phyloP scores from a whole-genome alignment of 129 eudicot species.

The Chrysanthemum makinoi region DNA sequence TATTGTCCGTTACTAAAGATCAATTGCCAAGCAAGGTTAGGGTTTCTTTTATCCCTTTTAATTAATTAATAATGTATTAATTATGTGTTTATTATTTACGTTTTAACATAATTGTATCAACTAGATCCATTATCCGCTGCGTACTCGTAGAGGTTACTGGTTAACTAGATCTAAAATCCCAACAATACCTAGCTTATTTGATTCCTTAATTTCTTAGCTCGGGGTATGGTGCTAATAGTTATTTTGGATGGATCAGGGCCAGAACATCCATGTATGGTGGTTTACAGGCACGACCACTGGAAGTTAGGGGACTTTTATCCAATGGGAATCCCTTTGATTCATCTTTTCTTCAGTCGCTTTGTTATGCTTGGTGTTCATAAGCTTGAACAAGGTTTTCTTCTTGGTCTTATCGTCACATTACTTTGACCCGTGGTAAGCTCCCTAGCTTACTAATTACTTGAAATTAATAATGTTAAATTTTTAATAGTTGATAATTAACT shows the following conservation, averaged over 20 bases:
- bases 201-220: not conserved
- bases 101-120: too few species aligned
- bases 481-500: too few species aligned
- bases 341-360: constrained; percentile 43
- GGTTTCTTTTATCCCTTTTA: too few species aligned
- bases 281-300: constrained; percentile 51
- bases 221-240: not conserved
- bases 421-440: constrained; percentile 58
- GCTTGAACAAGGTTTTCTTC: constrained; percentile 55
- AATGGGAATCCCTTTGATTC: constrained; percentile 53
- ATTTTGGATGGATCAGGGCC: constrained; percentile 31
- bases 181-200: not conserved
- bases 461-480: too few species aligned
- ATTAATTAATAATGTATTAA: too few species aligned
- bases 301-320: constrained; percentile 42
- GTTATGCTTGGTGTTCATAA: constrained; percentile 54
- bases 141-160: too few species aligned
- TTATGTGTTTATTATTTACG: too few species aligned
- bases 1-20: too few species aligned
- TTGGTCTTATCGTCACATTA: constrained; percentile 42
- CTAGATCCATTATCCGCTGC: too few species aligned
- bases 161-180: too few species aligned
- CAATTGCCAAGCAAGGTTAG: too few species aligned
- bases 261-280: constrained; percentile 44
- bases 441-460: too few species aligned